phyloP scores from a whole-genome alignment of 164 flowering plant genomes.

The Vitis rotundifolia region DNA sequence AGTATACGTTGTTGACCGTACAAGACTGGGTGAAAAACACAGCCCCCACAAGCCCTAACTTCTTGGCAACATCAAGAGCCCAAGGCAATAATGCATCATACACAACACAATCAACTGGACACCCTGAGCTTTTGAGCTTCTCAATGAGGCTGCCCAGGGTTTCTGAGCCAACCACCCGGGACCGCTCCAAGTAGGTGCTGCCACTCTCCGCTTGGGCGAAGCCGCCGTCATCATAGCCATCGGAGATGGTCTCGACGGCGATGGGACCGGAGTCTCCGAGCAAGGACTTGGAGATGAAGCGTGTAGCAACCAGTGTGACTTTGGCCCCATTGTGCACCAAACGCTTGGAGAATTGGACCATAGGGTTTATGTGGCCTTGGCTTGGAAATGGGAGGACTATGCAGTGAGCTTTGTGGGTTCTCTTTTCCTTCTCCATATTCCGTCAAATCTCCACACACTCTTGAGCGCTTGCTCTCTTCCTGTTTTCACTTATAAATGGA shows the following conservation, averaged over 20 bases:
- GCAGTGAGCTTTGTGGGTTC: too few species aligned
- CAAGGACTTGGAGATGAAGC: constrained; percentile 13
- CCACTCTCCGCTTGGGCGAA: neutral
- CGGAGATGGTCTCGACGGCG: constrained; percentile 13
- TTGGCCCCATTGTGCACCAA: constrained; percentile 13
- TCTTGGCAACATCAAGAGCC: constrained; percentile 35
- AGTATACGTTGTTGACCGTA: constrained; percentile 27
- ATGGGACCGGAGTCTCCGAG: neutral
- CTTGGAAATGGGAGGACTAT: constrained; percentile 16
- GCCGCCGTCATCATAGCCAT: constrained; percentile 26
- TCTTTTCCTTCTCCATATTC: too few species aligned
- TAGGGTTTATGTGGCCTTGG: constrained; percentile 35
- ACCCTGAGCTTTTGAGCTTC: constrained; percentile 4
- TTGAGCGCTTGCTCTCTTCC: too few species aligned
- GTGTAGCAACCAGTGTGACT: constrained; percentile 13
- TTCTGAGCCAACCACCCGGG: constrained; percentile 12
- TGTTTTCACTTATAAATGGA: too few species aligned
- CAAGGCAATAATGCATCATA: constrained; percentile 36
- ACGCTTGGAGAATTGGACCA: constrained; percentile 29
- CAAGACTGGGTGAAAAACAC: constrained; percentile 40
- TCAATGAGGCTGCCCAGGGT: constrained; percentile 16
- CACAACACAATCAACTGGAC: constrained; percentile 21
- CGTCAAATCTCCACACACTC: too few species aligned
- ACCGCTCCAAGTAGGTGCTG: constrained; percentile 4
- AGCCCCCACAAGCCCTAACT: constrained; percentile 22